phyloP scores from a whole-genome alignment of 208 protist genomes.

The Leishmania amazonensis region DNA sequence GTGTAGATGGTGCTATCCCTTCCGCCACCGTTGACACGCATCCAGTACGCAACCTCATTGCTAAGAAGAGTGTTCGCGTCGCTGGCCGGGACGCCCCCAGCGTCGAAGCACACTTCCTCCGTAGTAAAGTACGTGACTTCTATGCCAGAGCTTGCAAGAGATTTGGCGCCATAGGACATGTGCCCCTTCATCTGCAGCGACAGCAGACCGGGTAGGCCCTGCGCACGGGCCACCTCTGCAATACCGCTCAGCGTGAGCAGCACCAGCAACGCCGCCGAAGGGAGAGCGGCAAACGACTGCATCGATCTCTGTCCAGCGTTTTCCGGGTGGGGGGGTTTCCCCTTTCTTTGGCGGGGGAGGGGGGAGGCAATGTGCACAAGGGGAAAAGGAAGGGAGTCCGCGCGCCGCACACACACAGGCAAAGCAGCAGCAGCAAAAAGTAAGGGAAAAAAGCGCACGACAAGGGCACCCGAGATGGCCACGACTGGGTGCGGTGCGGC shows the following conservation, averaged over 20 bases:
- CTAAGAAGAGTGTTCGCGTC: slow-evolving; percentile 13
- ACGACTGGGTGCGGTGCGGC: too few species aligned
- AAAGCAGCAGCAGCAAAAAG: neutral
- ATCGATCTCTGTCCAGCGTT: neutral
- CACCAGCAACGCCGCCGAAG: slow-evolving; percentile 16
- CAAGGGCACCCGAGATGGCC: neutral
- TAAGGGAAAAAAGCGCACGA: neutral
- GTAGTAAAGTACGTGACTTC: slow-evolving; percentile 13
- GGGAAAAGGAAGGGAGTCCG: neutral
- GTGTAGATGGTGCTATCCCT: slow-evolving; percentile 25
- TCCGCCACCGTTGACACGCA: slow-evolving; percentile 8
- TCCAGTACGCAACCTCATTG: slow-evolving; percentile 16
- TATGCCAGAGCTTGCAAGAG: neutral
- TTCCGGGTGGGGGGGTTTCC: neutral
- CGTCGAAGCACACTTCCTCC: slow-evolving; percentile 14
- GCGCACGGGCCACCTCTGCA: slow-evolving; percentile 8
- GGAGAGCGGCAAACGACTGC: neutral
- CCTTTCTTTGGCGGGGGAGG: neutral
- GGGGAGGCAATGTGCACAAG: too few species aligned
- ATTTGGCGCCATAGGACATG: slow-evolving; percentile 4
- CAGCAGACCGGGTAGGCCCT: slow-evolving; percentile 24
- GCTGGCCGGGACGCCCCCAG: slow-evolving; percentile 28
- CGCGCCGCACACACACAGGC: neutral
- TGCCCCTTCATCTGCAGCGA: slow-evolving; percentile 33
- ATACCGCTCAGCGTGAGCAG: slow-evolving; percentile 13